A percentile compares a stretch with the other conserved stretches of the same genome.
Evolutionary conservation across 2,329 filamentous ascomycete genomes (phyloP).

Genomic region (Metarhizium humberi): DNA sequence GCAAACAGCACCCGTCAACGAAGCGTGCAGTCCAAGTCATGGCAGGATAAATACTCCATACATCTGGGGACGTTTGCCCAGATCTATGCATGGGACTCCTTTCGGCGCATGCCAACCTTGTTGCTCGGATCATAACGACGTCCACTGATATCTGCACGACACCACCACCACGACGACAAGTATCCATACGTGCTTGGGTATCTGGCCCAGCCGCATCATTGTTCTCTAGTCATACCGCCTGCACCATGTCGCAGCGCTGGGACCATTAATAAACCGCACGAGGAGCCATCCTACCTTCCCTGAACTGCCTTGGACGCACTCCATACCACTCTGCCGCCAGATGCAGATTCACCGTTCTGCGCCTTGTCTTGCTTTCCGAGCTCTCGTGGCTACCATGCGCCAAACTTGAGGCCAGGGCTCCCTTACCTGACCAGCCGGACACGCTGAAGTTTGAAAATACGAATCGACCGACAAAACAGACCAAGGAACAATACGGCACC

Average conservation of each 20-base stretch:
- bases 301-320: not conserved
- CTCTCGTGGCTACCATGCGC: not conserved
- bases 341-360: conserved; percentile 1
- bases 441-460: too few species aligned
- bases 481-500: too few species aligned
- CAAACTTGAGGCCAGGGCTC: not conserved
- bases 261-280: not conserved
- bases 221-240: not conserved
- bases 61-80: not conserved
- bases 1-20: too few species aligned
- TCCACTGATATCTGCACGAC: not conserved
- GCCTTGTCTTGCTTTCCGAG: not conserved
- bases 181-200: not conserved
- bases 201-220: not conserved
- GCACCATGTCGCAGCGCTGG: not conserved
- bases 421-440: too few species aligned
- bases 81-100: not conserved
- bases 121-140: not conserved
- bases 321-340: too few species aligned
- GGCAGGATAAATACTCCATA: not conserved
- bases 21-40: not conserved
- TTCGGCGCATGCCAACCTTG: not conserved
- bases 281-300: not conserved
- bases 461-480: not conserved
- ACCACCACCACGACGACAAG: not conserved